Conservation (phyloP, 305 asterid species). For the Nicotiana rustica region DNA sequence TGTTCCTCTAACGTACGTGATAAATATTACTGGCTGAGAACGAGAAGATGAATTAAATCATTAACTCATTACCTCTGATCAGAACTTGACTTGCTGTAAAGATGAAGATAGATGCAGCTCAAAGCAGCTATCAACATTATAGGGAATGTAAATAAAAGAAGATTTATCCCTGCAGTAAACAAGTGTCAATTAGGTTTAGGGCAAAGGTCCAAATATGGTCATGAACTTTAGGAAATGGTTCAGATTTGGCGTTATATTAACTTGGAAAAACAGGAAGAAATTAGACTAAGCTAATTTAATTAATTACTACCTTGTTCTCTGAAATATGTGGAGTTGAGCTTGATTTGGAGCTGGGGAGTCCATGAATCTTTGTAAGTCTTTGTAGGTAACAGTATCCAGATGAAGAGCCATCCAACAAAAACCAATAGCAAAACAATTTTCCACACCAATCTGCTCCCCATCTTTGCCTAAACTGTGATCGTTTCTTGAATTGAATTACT, state of each 20-base stretch:
- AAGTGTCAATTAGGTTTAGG: background rate
- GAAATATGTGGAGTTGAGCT: conserved; percentile 64
- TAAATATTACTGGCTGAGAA: background rate
- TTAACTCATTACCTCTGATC: background rate
- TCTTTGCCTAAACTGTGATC: background rate
- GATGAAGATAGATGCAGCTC: conserved; percentile 70
- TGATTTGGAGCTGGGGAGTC: conserved; percentile 48
- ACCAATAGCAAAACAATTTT: conserved; percentile 53
- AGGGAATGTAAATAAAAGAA: conserved; percentile 68
- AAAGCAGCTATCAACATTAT: conserved; percentile 59
- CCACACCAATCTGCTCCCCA: conserved; percentile 53
- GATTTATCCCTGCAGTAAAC: conserved; percentile 61
- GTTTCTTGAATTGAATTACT: background rate
- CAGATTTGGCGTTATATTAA: too few species aligned
- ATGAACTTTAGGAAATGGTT: too few species aligned
- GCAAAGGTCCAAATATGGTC: too few species aligned
- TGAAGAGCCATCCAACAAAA: conserved; percentile 55
- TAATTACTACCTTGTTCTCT: conserved; percentile 64
- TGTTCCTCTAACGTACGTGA: too few species aligned
- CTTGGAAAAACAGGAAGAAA: background rate
- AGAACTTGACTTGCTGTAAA: conserved; percentile 48
- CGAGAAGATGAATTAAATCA: background rate
- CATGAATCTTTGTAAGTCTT: conserved; percentile 53
- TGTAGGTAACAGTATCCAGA: conserved; percentile 69
- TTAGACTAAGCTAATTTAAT: background rate